phyloP scores from a whole-genome alignment of 371 early-diverging fungal species.

The Parasitella parasitica region DNA sequence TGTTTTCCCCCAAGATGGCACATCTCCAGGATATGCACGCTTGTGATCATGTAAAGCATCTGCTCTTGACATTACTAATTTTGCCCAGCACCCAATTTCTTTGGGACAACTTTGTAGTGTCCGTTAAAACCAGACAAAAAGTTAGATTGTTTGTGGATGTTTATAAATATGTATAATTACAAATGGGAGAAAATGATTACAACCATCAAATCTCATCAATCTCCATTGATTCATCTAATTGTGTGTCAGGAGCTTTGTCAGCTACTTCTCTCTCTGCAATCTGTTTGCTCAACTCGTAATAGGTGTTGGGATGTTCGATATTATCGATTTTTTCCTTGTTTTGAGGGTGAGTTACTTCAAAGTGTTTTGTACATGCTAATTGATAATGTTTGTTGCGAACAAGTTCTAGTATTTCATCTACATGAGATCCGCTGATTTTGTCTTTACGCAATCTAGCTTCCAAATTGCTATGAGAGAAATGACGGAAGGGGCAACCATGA shows the following conservation, averaged over 20 bases:
- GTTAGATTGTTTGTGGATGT: too few relatives aligned
- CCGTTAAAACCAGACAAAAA: too few relatives aligned
- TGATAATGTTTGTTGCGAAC: conserved; percentile 84
- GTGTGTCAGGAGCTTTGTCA: not conserved
- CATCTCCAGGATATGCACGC: too few relatives aligned
- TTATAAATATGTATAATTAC: too few relatives aligned
- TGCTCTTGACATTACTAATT: too few relatives aligned
- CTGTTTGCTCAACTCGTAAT: conserved; percentile 75
- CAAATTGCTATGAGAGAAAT: conserved; percentile 68
- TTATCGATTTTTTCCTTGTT: conserved; percentile 51
- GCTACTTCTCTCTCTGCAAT: conserved; percentile 1
- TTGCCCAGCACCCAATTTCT: too few relatives aligned
- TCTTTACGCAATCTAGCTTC: conserved; percentile 52
- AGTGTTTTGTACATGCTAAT: conserved; percentile 90
- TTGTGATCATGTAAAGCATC: too few relatives aligned
- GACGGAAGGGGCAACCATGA: conserved; percentile 97
- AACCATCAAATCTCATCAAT: conserved; percentile 9
- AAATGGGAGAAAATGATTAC: not conserved
- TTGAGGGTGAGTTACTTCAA: conserved; percentile 69
- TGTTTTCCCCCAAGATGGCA: too few relatives aligned
- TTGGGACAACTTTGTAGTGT: too few relatives aligned
- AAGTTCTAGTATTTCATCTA: conserved; percentile 67
- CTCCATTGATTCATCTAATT: conserved; percentile 13
- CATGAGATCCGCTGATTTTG: conserved; percentile 50
- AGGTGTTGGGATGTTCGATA: conserved; percentile 93